Base-by-base conservation (phyloP, 192 early-diverging fungal genomes). In the Chytriomyces hyalinus region DNA sequence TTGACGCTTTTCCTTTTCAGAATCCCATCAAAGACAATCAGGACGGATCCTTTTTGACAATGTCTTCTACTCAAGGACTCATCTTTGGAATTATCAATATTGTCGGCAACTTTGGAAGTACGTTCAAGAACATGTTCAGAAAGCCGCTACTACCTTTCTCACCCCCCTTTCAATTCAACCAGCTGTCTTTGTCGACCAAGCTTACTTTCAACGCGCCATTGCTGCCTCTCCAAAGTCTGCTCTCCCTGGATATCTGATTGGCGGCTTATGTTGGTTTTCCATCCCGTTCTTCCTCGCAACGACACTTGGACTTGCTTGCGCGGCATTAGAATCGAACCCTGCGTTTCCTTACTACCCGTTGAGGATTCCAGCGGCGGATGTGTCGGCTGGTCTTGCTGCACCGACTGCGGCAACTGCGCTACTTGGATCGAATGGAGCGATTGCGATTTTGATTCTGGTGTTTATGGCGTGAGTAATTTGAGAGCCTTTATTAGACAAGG, bases 241-340 rank as follows among this genome's bases (percentile, higher is more conserved):
- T 3, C 91, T 92, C 61, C 87, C 89, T 66, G 90, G 87, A 5
- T 92, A 92, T 75, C 73, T 92, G 46, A 83, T 92, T 49, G 91
- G 91, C n/a, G 92, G 92, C 17, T 81, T 92, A n/a, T 81, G 86
- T n/a, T 92, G 91, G 92, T 92, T 93, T 59, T 86, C 91, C 45
- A 92, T 92, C 80, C 91, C 91, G 0, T 92, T 92, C 75, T 88
- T 87, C 8, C 80, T 93, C 4, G 91, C 91, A 44, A 93, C 91
- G 0, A 92, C 91, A 6, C 85, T 93, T 60, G 91, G 91, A 6
- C 79, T 92, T 45, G 82, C 90, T 11, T 90, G 85, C n/a, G 83
- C 92, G 17, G 91, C 91, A 1, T 81, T 92, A 13, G 86, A 92
- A 50, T 81, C 81, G 5, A 76, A 89, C 61, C 75, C 80, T 2